These are phyloP conservation scores for Daldinia loculata DNA, from an alignment of 495 filamentous ascomycete genomes.

Conservation along the genomic window DNA sequence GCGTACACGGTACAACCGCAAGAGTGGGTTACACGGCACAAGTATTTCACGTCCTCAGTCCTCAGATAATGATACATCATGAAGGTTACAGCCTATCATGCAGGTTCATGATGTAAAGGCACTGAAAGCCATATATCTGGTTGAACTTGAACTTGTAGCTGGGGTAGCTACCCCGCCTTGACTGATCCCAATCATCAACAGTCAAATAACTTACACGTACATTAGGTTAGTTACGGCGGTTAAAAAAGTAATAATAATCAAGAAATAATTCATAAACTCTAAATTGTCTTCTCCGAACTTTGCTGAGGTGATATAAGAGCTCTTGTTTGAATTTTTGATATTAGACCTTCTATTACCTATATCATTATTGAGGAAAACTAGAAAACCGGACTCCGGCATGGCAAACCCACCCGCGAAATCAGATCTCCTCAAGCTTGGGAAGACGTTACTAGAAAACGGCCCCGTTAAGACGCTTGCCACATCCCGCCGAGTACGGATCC, in stretches of 20 bases:
- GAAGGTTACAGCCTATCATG: conserved; percentile 4
- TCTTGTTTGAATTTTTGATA: no score
- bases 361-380: background rate
- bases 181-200: background rate
- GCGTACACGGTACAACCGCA: background rate
- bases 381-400: background rate
- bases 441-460: conserved; percentile 37
- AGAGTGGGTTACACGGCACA: background rate
- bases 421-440: conserved; percentile 41
- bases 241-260: background rate
- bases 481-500: conserved; percentile 47
- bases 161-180: conserved; percentile 23
- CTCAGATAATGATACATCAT: conserved; percentile 4
- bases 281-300: background rate
- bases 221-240: background rate
- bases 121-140: background rate
- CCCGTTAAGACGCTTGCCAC: conserved; percentile 47
- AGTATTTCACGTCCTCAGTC: conserved; percentile 2
- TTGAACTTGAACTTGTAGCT: conserved; percentile 10
- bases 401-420: conserved; percentile 7
- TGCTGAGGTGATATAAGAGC: background rate
- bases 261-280: background rate
- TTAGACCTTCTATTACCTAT: background rate
- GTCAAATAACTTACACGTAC: background rate
- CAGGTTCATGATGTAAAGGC: background rate